phyloP scores from a whole-genome alignment of 164 flowering plant genomes.

The Chimonanthus praecox region DNA sequence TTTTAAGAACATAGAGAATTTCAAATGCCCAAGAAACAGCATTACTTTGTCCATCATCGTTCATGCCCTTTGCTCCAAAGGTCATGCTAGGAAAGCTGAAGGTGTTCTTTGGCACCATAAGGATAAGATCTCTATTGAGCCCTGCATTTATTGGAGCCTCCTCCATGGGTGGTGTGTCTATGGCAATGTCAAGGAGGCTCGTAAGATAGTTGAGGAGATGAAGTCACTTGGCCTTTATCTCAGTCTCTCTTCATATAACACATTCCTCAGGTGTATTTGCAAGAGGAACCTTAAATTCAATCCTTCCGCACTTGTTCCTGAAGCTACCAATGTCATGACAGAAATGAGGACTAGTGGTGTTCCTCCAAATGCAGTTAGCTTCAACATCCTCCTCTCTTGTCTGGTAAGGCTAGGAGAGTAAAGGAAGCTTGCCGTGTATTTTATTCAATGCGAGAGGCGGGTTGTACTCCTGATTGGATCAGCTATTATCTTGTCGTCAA shows the following conservation, averaged over 20 bases:
- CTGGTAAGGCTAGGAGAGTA: constrained; percentile 61
- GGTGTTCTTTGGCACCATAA: constrained; percentile 57
- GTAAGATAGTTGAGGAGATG: constrained; percentile 56
- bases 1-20: constrained; percentile 64
- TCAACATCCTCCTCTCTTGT: constrained; percentile 68
- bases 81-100: constrained; percentile 67
- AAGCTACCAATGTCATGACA: constrained; percentile 55
- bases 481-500: constrained; percentile 68
- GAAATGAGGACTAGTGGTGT: constrained; percentile 59
- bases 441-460: constrained; percentile 41
- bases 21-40: constrained; percentile 47
- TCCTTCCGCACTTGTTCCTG: constrained; percentile 70
- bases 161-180: constrained; percentile 60
- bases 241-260: constrained; percentile 51
- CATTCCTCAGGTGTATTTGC: constrained; percentile 59
- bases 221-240: constrained; percentile 36
- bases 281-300: constrained; percentile 47
- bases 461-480: constrained; percentile 61
- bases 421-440: constrained; percentile 55
- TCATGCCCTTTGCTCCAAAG: constrained; percentile 58
- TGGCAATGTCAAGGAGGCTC: constrained; percentile 55
- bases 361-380: constrained; percentile 44
- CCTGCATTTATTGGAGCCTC: constrained; percentile 41
- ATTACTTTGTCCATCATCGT: constrained; percentile 45
- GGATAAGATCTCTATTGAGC: constrained; percentile 39